phyloP scores from a whole-genome alignment of 495 filamentous ascomycete genomes.

The Penicillium tannophilum region DNA sequence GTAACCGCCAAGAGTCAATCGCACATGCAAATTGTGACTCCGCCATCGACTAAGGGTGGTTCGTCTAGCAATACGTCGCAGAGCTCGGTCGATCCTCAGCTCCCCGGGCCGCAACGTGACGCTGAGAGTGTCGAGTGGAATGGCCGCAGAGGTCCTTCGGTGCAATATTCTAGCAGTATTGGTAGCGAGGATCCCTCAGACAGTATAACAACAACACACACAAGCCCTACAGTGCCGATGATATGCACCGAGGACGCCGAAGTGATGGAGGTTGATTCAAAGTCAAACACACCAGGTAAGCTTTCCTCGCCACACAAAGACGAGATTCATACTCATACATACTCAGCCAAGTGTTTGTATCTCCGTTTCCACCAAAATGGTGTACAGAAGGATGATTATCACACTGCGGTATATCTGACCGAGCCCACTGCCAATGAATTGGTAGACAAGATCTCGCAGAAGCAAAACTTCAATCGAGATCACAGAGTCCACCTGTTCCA shows the following conservation, averaged over 20 bases:
- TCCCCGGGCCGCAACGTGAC: background rate
- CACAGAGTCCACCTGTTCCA: background rate
- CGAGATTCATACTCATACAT: background rate
- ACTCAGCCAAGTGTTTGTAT: background rate
- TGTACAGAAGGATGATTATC: background rate
- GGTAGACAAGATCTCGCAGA: slow-evolving; percentile 1
- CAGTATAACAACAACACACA: background rate
- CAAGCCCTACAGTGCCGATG: background rate
- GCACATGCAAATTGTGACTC: too few species aligned
- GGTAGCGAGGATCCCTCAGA: background rate
- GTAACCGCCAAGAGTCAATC: background rate
- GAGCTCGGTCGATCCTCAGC: background rate
- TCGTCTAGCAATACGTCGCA: background rate
- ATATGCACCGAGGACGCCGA: background rate
- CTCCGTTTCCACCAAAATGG: background rate
- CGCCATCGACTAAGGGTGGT: background rate
- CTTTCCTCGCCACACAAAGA: background rate
- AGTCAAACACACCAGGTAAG: background rate
- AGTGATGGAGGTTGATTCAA: background rate
- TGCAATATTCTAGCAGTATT: background rate
- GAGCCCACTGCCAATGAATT: background rate
- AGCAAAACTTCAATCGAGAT: slow-evolving; percentile 1
- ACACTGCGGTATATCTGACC: background rate
- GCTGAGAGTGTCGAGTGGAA: background rate
- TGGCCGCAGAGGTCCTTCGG: background rate